Percentiles rank a stretch among this genome's conserved stretches.
phyloP scores from a whole-genome alignment of 75 land plant genomes.

The Cupressus sempervirens region DNA sequence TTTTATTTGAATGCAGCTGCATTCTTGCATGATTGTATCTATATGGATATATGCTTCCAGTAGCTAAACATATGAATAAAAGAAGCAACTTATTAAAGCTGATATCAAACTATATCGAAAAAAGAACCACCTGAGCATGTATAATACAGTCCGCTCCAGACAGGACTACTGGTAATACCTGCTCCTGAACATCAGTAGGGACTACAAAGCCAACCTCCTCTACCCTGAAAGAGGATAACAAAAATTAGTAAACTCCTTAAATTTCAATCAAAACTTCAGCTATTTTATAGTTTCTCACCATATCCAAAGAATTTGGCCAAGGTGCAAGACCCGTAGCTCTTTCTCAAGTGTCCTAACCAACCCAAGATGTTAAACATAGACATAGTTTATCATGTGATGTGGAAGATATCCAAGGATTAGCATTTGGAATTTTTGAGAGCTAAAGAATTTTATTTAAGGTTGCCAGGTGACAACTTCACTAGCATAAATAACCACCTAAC shows the following conservation, averaged over 20 bases:
- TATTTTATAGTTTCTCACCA: not conserved
- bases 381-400: not conserved
- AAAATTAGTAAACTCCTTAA: not conserved
- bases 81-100: not conserved
- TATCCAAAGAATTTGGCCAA: not conserved
- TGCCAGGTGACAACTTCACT: not conserved
- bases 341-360: not conserved
- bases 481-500: not conserved
- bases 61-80: not conserved
- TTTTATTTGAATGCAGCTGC: not conserved
- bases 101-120: not conserved
- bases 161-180: conserved; percentile 69
- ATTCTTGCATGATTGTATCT: not conserved
- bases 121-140: conserved; percentile 79
- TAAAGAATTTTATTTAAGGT: not conserved
- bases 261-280: not conserved
- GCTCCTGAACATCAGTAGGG: conserved; percentile 75
- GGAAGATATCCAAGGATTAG: not conserved
- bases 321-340: not conserved
- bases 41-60: not conserved
- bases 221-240: not conserved
- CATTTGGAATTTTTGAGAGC: not conserved
- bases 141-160: conserved; percentile 76
- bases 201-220: conserved; percentile 32
- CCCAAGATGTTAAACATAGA: not conserved